Evolutionary conservation across 2,329 filamentous ascomycete genomes (phyloP).

Genomic region (Coniella vitis): DNA sequence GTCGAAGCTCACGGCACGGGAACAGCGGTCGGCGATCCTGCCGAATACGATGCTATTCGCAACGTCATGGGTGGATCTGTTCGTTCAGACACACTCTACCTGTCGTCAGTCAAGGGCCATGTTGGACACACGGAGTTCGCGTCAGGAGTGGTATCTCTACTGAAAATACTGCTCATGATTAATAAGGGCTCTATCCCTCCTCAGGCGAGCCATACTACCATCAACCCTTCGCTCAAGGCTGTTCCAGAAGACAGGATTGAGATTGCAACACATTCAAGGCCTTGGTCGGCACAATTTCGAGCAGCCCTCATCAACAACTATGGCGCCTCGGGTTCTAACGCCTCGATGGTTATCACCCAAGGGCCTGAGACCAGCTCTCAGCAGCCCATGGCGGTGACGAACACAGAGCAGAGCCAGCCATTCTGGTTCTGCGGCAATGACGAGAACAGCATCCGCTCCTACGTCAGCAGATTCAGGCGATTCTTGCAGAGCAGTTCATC

Average conservation of each 20-base stretch:
- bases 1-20: conserved; percentile 38
- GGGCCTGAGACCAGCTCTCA: background rate
- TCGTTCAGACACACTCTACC: background rate
- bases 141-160: conserved; percentile 15
- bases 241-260: conserved; percentile 21
- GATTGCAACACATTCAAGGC: conserved; percentile 12
- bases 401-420: background rate
- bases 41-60: conserved; percentile 25
- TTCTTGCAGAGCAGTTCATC: background rate
- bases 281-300: conserved; percentile 20
- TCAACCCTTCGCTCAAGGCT: background rate
- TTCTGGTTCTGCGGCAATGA: conserved; percentile 7
- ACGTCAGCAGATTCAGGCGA: background rate
- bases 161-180: conserved; percentile 28
- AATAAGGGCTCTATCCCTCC: conserved; percentile 22
- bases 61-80: conserved; percentile 23
- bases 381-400: background rate
- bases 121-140: conserved; percentile 6
- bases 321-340: conserved; percentile 28
- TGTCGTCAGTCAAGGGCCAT: conserved; percentile 7
- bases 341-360: conserved; percentile 20
- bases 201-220: conserved; percentile 27
- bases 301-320: conserved; percentile 29
- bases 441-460: background rate
- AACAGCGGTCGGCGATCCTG: conserved; percentile 33